Percentiles rank a stretch among this genome's conserved stretches.
Conservation (phyloP, 257 asterid genomes). For the Solanum lycopersicoides region DNA sequence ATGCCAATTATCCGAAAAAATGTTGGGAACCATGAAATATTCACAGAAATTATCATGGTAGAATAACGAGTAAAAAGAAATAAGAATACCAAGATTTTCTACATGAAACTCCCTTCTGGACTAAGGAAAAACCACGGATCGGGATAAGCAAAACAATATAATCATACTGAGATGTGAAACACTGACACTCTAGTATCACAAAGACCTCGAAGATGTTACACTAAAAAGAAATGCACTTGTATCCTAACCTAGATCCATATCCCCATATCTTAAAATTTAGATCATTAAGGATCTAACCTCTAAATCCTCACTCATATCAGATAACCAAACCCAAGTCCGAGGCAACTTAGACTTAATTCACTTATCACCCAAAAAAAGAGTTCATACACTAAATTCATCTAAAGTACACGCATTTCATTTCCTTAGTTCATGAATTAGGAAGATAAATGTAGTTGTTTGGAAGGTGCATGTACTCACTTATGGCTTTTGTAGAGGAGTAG, state of each 20-base stretch:
- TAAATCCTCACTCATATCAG: neutral
- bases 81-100: neutral
- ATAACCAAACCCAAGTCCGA: neutral
- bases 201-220: neutral
- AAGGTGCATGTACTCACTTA: neutral
- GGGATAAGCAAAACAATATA: neutral
- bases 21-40: neutral
- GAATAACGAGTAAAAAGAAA: neutral
- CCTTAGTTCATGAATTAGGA: neutral
- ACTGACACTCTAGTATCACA: neutral
- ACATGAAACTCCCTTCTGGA: neutral
- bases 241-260: neutral
- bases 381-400: neutral
- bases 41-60: neutral
- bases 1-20: neutral
- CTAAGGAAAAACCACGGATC: neutral
- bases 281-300: neutral
- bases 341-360: neutral
- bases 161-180: neutral
- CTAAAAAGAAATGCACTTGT: neutral
- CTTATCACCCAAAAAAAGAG: neutral
- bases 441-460: neutral
- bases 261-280: neutral
- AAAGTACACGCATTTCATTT: neutral
- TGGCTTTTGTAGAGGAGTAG: neutral